Evolutionary conservation across 306 rosid species (phyloP).

Genomic region (Quercus bicolor): DNA sequence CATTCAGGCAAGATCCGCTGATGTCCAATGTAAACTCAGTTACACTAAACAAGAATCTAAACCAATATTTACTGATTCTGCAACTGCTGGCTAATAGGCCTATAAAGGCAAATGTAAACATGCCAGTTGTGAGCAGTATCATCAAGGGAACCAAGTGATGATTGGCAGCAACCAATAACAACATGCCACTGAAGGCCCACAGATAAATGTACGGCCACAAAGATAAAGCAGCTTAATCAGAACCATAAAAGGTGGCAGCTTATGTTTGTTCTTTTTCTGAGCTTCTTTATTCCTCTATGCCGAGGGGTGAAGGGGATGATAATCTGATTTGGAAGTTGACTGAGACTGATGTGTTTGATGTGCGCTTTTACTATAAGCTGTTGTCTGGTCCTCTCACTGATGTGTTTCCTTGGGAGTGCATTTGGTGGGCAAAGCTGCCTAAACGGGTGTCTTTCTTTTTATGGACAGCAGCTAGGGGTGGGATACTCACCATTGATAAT

Average conservation of each 20-base stretch:
- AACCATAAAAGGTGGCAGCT: background rate
- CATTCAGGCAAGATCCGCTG: background rate
- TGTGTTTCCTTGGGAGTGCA: too few relatives aligned
- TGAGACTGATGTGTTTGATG: too few relatives aligned
- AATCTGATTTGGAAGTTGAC: too few relatives aligned
- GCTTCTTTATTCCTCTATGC: too few relatives aligned
- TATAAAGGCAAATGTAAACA: background rate
- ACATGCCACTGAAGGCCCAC: background rate
- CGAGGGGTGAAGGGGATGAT: too few relatives aligned
- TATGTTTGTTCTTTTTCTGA: background rate
- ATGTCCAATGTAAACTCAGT: background rate
- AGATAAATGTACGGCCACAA: background rate
- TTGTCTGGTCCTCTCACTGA: too few relatives aligned
- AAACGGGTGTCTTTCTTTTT: too few relatives aligned
- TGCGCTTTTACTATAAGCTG: too few relatives aligned
- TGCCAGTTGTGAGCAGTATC: background rate
- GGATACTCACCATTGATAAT: too few relatives aligned
- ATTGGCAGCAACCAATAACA: background rate
- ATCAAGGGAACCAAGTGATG: background rate
- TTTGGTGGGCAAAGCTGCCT: too few relatives aligned
- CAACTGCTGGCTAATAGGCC: background rate
- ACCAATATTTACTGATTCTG: background rate
- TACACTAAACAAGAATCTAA: background rate
- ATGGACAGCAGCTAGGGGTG: too few relatives aligned
- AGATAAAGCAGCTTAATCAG: background rate